These are phyloP conservation scores for Toxicodendron radicans DNA, from an alignment of 345 rosid genomes.

Conservation along the genomic window DNA sequence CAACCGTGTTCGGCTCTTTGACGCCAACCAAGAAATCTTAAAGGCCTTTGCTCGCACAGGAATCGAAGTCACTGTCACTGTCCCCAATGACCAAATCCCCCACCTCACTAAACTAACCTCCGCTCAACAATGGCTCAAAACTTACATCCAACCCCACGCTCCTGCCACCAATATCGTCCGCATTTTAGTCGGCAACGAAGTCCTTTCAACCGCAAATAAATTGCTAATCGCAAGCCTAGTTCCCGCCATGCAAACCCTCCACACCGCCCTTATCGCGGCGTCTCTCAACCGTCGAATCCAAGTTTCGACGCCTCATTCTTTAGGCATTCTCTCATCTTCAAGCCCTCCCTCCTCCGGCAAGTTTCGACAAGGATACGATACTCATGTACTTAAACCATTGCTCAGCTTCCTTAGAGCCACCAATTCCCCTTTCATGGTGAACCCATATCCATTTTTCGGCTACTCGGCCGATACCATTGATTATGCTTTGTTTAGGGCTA, in stretches of 20 bases:
- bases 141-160: constrained; percentile 51
- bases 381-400: constrained; percentile 63
- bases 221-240: constrained; percentile 47
- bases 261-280: constrained; percentile 56
- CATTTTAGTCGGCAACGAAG: constrained; percentile 86
- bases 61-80: constrained; percentile 54
- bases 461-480: constrained; percentile 58
- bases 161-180: constrained; percentile 72
- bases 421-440: constrained; percentile 69
- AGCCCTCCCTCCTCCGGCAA: constrained; percentile 72
- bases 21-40: constrained; percentile 54
- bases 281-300: constrained; percentile 64
- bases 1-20: constrained; percentile 68
- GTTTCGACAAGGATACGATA: constrained; percentile 65
- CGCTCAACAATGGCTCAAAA: constrained; percentile 64
- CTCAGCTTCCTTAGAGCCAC: constrained; percentile 70
- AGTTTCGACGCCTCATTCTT: constrained; percentile 79
- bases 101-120: constrained; percentile 46
- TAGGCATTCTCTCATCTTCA: constrained; percentile 67
- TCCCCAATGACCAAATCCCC: constrained; percentile 76
- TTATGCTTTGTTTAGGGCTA: constrained; percentile 73
- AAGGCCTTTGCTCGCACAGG: constrained; percentile 69
- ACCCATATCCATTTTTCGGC: constrained; percentile 89
- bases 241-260: constrained; percentile 75
- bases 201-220: constrained; percentile 52